Base-by-base conservation (phyloP, 371 early-diverging fungal genomes). In the Circinella minor region DNA sequence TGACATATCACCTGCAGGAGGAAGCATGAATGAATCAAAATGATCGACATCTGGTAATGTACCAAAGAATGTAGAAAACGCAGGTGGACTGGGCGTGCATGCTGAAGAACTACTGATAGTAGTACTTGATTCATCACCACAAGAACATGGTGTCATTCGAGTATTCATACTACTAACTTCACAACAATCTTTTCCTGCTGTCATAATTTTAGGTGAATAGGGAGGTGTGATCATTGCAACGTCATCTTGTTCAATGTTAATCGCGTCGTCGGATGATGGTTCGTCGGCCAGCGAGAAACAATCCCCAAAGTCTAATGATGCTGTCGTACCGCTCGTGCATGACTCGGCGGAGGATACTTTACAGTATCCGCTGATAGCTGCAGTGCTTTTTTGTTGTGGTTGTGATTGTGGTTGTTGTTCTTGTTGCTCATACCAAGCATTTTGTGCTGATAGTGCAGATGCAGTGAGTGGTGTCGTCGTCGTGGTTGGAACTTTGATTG, bases 251-350 rank as follows among this genome's bases (percentile, higher is more conserved):
- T 38, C 36, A 36, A 1, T 43, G 11, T 43, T 43, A 6, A 54
- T 8, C 18, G 17, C 57, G 17, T 66, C 66, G 15, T 68, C 68
- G 9, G 61, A 54, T 10, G 57, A 27, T 27, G 57, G 57, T 38
- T 80, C 79, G 48, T 80, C 83, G 71, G 72, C 77, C 76, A 80
- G 77, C 74, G 81, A 83, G 75, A 82, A 80, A 61, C 83, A 83
- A 66, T 80, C 79, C 27, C 72, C 75, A 65, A 83, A 79, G 51
- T 78, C 79, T 38, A 79, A 71, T 36, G 80, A 72, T 17, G 71
- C 71, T 18, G 82, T 80, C 1, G 81, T 76, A 2, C 77, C 77
- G 67, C 77, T 77, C 17, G 72, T 63, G 63, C 74, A 77, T n/a
- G 77, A 77, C 55, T 69, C 37, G n/a, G 75, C 61, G 36, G 70